Base-by-base conservation (phyloP, 2,329 filamentous ascomycete species). In the Macrophomina tecta region DNA sequence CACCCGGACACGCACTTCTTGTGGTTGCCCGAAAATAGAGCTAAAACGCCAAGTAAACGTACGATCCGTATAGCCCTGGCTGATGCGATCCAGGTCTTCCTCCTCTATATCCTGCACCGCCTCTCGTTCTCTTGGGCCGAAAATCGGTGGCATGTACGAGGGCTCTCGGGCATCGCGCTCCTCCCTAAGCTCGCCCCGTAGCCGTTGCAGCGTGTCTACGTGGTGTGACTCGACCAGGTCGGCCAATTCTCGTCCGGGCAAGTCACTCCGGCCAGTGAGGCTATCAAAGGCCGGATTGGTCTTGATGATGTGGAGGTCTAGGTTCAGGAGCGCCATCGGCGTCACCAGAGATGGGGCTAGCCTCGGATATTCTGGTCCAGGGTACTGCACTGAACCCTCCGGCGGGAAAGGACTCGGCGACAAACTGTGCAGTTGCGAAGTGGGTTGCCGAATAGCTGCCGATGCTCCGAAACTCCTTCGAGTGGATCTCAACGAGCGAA, bases 101-200 rank as follows among this genome's bases (percentile, higher is more conserved):
- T 83, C 80, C 3, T 72, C 70, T 8, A 83, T 73, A 30, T 74
- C 73, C 16, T 79, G 75, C 55, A 84, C 72, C 11, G 80, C 79
- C 69, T 83, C 81, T 46, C 82, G 77, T 40, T 77, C 77, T 4
- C 80, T 72, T 11, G 77, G 76, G 16, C 78, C 79, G n/a, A 75
- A 68, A 30, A 85, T 85, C 5, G 83, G 82, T 30, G 84, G 79
- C 73, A 85, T 80, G 69, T 83, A 84, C 34, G 82, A 73, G 14
- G 83, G 83, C 65, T 85, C 83, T 45, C 81, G 78, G 36, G 77
- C 74, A 48, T 83, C 81, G 58, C 81, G 73, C 69, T 85, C 84
- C 45, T 81, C 78, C 45, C 82, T 76, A 58, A 86, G 73, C 16
- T 79, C 76, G 58, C 77, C 80, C 48, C 81, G 79, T 40, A 85